These are phyloP conservation scores for Mangifera indica DNA, from an alignment of 345 rosid genomes.

Conservation along the genomic window DNA sequence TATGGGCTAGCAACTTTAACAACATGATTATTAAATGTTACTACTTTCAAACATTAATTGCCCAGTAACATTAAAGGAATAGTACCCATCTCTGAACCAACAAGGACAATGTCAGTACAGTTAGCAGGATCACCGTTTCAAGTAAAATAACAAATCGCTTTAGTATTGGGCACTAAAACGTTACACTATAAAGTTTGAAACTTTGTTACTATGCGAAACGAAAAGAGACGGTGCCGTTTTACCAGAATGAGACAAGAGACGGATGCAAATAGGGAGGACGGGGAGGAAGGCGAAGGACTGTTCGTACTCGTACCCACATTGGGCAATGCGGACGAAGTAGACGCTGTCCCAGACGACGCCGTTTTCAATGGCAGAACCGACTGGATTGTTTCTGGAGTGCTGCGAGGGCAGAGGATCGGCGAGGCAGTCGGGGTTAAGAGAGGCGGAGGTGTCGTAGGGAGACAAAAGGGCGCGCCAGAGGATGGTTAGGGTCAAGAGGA, in stretches of 20 bases:
- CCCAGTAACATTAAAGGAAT: too few species aligned
- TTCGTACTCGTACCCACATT: constrained; percentile 94
- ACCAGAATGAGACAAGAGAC: constrained; percentile 65
- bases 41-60: too few species aligned
- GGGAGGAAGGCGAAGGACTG: constrained; percentile 91
- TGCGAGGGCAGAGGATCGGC: constrained; percentile 15
- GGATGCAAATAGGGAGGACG: constrained; percentile 63
- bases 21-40: too few species aligned
- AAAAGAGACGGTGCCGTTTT: not conserved
- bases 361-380: constrained; percentile 48
- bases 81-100: too few species aligned
- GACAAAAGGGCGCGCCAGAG: constrained; percentile 63
- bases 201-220: too few species aligned
- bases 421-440: constrained; percentile 60
- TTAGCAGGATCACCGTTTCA: too few species aligned
- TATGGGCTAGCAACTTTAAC: not conserved
- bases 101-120: too few species aligned
- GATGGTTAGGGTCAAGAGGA: constrained; percentile 49
- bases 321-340: constrained; percentile 68
- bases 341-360: constrained; percentile 89
- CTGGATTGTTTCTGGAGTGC: constrained; percentile 14
- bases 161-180: too few species aligned
- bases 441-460: constrained; percentile 88
- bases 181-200: too few species aligned
- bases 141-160: too few species aligned